phyloP scores from a whole-genome alignment of 106 monocot genomes.

The Apostasia shenzhenica region DNA sequence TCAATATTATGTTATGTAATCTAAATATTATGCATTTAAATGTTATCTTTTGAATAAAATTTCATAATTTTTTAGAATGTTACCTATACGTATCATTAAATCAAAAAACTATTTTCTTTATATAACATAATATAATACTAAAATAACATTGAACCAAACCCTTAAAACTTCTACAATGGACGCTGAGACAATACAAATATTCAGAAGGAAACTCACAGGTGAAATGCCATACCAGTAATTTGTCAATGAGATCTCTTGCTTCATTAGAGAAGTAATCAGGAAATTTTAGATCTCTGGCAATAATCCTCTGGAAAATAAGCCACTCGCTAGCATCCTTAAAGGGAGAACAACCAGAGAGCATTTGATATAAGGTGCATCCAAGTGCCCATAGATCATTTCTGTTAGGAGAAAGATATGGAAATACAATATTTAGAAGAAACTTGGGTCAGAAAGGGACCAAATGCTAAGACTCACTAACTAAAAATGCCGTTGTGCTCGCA shows the following conservation, averaged over 20 bases:
- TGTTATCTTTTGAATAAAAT: no score
- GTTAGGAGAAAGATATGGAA: conserved; percentile 18
- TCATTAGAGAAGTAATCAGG: conserved; percentile 83
- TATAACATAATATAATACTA: no score
- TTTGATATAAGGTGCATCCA: conserved; percentile 97
- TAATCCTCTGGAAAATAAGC: conserved; percentile 96
- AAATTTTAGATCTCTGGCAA: conserved; percentile 76
- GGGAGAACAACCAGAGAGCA: conserved; percentile 93
- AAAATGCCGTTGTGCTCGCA: neutral
- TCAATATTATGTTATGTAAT: no score
- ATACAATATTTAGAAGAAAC: conserved; percentile 1
- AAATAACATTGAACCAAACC: no score
- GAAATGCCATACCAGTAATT: conserved; percentile 55
- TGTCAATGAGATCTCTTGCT: conserved; percentile 84
- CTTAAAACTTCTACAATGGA: no score
- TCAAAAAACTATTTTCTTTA: no score
- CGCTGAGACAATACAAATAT: neutral
- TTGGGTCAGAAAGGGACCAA: neutral
- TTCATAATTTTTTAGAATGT: no score
- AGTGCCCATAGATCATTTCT: conserved; percentile 99
- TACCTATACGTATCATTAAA: no score
- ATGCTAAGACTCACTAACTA: neutral
- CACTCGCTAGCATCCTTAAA: conserved; percentile 96
- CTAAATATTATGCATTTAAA: no score
- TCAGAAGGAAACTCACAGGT: conserved; percentile 1